Evolutionary conservation across 306 rosid genomes (phyloP).

Genomic region (Cucumis cinereus): DNA sequence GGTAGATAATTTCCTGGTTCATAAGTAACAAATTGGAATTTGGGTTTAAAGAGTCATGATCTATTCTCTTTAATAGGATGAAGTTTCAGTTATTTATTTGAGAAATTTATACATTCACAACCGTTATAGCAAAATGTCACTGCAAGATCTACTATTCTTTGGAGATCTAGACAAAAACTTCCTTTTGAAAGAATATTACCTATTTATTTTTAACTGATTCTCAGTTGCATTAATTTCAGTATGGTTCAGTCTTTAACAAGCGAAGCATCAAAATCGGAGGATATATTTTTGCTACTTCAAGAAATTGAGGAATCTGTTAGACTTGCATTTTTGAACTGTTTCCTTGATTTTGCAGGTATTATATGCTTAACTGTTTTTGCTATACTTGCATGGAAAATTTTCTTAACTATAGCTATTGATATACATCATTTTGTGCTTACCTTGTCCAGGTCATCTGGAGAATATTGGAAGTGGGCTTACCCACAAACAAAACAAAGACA

Average conservation of each 20-base stretch:
- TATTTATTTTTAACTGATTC: background rate
- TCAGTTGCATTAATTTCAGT: slow-evolving; percentile 36
- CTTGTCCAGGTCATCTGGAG: slow-evolving; percentile 63
- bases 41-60: background rate
- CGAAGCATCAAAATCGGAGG: slow-evolving; percentile 88
- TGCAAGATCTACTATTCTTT: background rate
- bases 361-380: slow-evolving; percentile 15
- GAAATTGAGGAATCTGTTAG: slow-evolving; percentile 94
- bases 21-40: background rate
- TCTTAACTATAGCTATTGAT: slow-evolving; percentile 9
- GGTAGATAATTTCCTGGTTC: background rate
- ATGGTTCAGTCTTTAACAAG: slow-evolving; percentile 65
- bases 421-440: slow-evolving; percentile 13
- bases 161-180: background rate
- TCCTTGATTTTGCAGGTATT: slow-evolving; percentile 96
- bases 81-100: background rate
- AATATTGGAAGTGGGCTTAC: slow-evolving; percentile 59
- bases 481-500: slow-evolving; percentile 42
- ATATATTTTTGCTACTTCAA: slow-evolving; percentile 67
- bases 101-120: background rate
- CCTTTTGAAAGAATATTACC: background rate
- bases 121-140: background rate
- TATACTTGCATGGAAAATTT: slow-evolving; percentile 7
- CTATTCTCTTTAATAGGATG: background rate
- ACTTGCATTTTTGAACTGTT: slow-evolving; percentile 86